Evolutionary conservation across 495 filamentous ascomycete genomes (phyloP), one percentile per base, ranked within the genome.

Genomic region (Penicillium cosmopolitanum): DNA sequence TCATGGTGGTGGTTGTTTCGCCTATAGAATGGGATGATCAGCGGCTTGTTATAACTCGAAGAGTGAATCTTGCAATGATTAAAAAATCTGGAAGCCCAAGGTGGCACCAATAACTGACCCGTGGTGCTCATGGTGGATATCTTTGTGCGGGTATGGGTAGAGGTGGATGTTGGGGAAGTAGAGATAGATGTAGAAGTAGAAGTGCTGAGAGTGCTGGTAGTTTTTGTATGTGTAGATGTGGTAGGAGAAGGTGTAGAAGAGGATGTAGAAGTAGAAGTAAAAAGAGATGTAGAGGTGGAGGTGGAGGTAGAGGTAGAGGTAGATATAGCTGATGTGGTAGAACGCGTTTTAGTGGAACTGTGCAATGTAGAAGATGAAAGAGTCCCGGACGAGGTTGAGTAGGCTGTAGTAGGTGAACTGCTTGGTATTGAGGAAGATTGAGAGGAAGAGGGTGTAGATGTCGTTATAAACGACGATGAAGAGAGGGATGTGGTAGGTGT

Each of bases 301-400:
- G 48, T 61, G 23, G 48, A 52, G 16, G 52, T 56, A 47, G 63
- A 52, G 58, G 55, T 52, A 25, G 50, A 46, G 15, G 62, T 56
- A 40, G 23, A 36, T 12, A 54, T 55, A 1, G 44, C 35, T 35
- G 51, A 38, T 47, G 46, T 34, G 42, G 15, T 25, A 15, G 34
- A 42, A 50, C 21, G 42, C 33, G 51, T 47, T 38, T 53, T 60
- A 33, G 56, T 47, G 5, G 25, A 50, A 28, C 55, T 56, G 51
- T 51, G 50, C 16, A 54, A 57, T 10, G 55, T 23, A 53, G 56
- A 47, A 33, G 56, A 59, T 34, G 51, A 51, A 19, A 25, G 28
- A 25, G 47, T 13, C 36, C 15, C 38, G 2, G 46, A 55, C 16
- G 53, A 16, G n/a, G 57, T 53, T 54, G 57, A 35, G 48, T 34